phyloP scores from a whole-genome alignment of 2,329 filamentous ascomycete genomes.

The Fusarium nematophilum region DNA sequence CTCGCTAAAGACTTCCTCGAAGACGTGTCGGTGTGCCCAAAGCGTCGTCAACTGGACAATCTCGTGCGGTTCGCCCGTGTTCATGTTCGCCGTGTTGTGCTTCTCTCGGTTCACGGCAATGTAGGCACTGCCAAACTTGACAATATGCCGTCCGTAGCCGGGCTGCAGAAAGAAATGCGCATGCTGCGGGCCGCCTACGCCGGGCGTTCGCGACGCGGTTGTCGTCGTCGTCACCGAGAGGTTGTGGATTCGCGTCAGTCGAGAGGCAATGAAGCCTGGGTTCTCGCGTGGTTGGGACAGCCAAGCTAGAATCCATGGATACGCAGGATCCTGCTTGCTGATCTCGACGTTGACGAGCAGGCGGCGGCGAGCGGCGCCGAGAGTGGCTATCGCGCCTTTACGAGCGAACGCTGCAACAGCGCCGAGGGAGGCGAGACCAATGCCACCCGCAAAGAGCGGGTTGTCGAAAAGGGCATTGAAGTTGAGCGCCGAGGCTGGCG shows the following conservation, averaged over 20 bases:
- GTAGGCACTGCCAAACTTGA: constrained; percentile 88
- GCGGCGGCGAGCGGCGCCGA: constrained; percentile 81
- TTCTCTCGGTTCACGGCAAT: constrained; percentile 89
- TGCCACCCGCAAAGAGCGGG: constrained; percentile 76
- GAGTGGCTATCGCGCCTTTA: constrained; percentile 77
- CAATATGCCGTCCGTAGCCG: constrained; percentile 87
- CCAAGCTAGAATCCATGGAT: constrained; percentile 95
- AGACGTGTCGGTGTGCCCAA: constrained; percentile 88
- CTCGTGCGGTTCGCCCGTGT: constrained; percentile 91
- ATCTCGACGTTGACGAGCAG: constrained; percentile 97
- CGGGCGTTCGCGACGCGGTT: constrained; percentile 69
- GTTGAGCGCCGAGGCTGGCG: constrained; percentile 54
- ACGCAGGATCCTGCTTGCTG: constrained; percentile 91
- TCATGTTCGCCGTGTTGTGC: constrained; percentile 82
- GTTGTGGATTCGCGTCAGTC: constrained; percentile 70
- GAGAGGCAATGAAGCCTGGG: constrained; percentile 68
- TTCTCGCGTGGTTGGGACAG: constrained; percentile 83
- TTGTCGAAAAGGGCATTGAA: constrained; percentile 72
- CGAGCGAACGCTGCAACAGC: constrained; percentile 84
- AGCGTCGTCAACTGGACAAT: constrained; percentile 92
- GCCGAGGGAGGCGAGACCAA: constrained; percentile 90
- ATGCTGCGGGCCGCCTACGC: constrained; percentile 72
- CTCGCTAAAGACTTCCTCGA: constrained; percentile 89
- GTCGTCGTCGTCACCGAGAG: constrained; percentile 67
- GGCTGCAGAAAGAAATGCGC: constrained; percentile 91